A percentile compares a stretch with the other conserved stretches of the same genome.
Conservation (phyloP, 306 rosid genomes). For the Rosa chinensis region DNA sequence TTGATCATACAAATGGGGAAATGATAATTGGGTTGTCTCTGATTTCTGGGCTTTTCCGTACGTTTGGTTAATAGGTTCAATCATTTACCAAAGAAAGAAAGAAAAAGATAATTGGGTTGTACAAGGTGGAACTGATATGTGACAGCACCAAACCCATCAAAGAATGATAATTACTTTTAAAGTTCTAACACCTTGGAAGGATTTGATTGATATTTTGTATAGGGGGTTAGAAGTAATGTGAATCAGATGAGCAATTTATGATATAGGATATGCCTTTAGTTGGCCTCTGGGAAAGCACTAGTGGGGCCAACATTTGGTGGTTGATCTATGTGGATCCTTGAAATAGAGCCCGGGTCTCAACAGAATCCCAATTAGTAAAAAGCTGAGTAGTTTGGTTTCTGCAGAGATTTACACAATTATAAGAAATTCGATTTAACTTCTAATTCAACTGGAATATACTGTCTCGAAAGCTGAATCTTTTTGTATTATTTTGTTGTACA, state of each 20-base stretch:
- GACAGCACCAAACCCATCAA: not conserved
- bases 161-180: not conserved
- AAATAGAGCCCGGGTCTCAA: not conserved
- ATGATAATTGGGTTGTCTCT: not conserved
- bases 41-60: not conserved
- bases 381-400: not conserved
- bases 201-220: not conserved
- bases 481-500: not conserved
- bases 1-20: not conserved
- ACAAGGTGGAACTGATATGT: not conserved
- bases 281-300: not conserved
- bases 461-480: not conserved
- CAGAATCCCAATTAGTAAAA: not conserved
- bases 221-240: not conserved
- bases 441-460: not conserved
- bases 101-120: not conserved
- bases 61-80: not conserved
- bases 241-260: not conserved
- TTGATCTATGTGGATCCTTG: not conserved
- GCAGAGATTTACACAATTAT: not conserved
- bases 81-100: not conserved
- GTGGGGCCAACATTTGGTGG: not conserved
- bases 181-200: not conserved
- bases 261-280: not conserved
- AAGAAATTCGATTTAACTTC: conserved; percentile 2